Evolutionary conservation across 257 asterid genomes (phyloP).

Genomic region (Dorcoceras hygrometricum): DNA sequence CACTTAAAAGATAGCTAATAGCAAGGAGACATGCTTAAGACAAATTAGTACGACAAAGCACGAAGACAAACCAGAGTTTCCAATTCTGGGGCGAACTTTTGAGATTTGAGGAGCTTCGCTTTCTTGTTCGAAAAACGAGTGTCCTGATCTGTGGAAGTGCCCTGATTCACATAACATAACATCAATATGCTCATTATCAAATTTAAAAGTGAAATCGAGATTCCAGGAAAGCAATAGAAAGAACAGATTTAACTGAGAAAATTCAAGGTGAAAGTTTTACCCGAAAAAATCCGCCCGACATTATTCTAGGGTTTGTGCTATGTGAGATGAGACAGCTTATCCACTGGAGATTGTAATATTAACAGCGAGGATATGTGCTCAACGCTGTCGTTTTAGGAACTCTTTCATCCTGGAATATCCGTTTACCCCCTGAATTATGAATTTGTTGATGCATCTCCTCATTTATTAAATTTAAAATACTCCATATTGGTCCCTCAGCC

Average conservation of each 20-base stretch:
- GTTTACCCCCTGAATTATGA: background rate
- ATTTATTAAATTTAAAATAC: too few species aligned
- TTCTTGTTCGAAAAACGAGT: conserved; percentile 99
- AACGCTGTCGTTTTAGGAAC: conserved; percentile 28
- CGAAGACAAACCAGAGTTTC: conserved; percentile 65
- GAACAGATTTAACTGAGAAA: background rate
- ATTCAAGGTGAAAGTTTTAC: conserved; percentile 33
- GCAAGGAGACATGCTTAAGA: background rate
- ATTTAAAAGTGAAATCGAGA: background rate
- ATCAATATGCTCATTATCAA: background rate
- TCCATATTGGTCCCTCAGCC: background rate
- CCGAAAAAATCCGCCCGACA: conserved; percentile 97
- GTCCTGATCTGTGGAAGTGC: conserved; percentile 98
- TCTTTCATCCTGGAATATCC: background rate
- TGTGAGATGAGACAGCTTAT: background rate
- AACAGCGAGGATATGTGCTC: background rate
- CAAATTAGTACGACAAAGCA: background rate
- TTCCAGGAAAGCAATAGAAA: background rate
- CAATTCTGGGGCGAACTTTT: conserved; percentile 94
- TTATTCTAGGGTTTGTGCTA: conserved; percentile 61
- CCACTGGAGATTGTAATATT: background rate
- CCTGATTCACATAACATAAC: conserved; percentile 43
- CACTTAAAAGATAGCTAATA: background rate
- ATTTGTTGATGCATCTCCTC: background rate
- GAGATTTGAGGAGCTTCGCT: conserved; percentile 88